phyloP scores from a whole-genome alignment of 495 filamentous ascomycete species.

The Saxophila tyrrhenica region DNA sequence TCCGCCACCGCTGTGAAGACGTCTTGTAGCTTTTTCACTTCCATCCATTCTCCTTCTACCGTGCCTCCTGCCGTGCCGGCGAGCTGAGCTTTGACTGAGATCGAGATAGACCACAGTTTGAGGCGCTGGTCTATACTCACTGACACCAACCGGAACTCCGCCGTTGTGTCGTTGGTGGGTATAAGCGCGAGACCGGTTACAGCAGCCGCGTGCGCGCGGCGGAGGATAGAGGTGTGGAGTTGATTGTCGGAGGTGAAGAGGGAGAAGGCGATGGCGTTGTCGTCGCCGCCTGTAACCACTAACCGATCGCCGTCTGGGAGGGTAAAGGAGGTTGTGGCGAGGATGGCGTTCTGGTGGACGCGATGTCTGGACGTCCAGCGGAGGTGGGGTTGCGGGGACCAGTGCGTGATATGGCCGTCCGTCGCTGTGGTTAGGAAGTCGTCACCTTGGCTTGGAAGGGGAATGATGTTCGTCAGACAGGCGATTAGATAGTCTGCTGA shows the following conservation, averaged over 20 bases:
- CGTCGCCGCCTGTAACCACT: slow-evolving; percentile 70
- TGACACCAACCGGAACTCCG: slow-evolving; percentile 37
- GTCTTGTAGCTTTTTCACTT: slow-evolving; percentile 35
- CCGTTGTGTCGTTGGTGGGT: not conserved
- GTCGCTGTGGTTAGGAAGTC: slow-evolving; percentile 48
- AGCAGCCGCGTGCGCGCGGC: slow-evolving; percentile 68
- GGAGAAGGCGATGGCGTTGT: slow-evolving; percentile 60
- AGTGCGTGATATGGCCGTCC: slow-evolving; percentile 49
- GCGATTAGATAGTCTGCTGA: slow-evolving; percentile 59
- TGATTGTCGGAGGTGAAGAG: slow-evolving; percentile 6
- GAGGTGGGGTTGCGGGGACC: slow-evolving; percentile 20
- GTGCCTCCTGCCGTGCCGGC: too few species aligned
- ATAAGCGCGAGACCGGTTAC: slow-evolving; percentile 55
- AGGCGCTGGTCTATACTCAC: slow-evolving; percentile 73
- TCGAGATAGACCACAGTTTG: slow-evolving; percentile 75
- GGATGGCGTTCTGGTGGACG: slow-evolving; percentile 68
- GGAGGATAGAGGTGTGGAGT: slow-evolving; percentile 43
- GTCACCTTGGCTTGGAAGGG: slow-evolving; percentile 21
- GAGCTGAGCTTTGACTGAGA: too few species aligned
- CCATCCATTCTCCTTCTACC: slow-evolving; percentile 36
- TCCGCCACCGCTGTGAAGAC: slow-evolving; percentile 57
- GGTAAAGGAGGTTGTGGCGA: slow-evolving; percentile 30
- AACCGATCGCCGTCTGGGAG: slow-evolving; percentile 33
- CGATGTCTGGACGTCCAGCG: slow-evolving; percentile 7
- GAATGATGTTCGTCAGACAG: slow-evolving; percentile 50